A percentile compares a stretch with the other conserved stretches of the same genome.
These are phyloP conservation scores for Raffaelea albimanens DNA, from an alignment of 2,329 filamentous ascomycete genomes.

Conservation along the genomic window DNA sequence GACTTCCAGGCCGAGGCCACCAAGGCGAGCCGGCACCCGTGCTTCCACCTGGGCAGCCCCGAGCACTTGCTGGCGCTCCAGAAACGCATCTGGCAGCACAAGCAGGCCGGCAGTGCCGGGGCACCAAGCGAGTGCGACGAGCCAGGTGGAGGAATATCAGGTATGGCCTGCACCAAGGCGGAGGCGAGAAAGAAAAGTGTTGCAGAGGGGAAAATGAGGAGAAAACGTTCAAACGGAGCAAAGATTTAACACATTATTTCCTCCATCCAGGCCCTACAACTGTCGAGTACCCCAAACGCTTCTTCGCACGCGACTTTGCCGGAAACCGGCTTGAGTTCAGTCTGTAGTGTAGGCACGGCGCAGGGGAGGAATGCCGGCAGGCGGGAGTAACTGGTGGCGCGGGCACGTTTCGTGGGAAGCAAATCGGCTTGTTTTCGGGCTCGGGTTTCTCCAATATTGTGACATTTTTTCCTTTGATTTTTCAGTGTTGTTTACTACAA, in stretches of 20 bases:
- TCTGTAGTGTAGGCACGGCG: constrained; percentile 19
- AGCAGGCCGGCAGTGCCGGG: constrained; percentile 32
- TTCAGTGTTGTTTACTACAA: no score
- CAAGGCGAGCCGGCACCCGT: constrained; percentile 43
- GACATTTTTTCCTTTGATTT: no score
- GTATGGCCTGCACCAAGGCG: no score
- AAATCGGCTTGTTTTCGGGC: no score
- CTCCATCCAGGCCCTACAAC: constrained; percentile 30
- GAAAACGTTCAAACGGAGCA: neutral
- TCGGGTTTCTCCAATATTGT: no score
- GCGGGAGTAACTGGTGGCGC: no score
- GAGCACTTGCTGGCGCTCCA: constrained; percentile 39
- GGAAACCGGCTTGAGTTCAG: constrained; percentile 46
- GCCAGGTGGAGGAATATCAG: constrained; percentile 33
- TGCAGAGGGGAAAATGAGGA: no score
- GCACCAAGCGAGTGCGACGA: constrained; percentile 45
- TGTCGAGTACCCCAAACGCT: constrained; percentile 49
- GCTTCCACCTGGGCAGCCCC: constrained; percentile 40
- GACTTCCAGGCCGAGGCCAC: constrained; percentile 17
- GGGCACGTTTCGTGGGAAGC: no score
- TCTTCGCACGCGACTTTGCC: constrained; percentile 51
- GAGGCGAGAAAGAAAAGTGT: no score
- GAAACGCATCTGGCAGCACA: constrained; percentile 41
- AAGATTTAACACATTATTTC: neutral
- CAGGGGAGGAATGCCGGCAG: no score